Evolutionary conservation across 2,329 filamentous ascomycete genomes (phyloP), one percentile per base, ranked within the genome.

Genomic region (Trichophyton rubrum): DNA sequence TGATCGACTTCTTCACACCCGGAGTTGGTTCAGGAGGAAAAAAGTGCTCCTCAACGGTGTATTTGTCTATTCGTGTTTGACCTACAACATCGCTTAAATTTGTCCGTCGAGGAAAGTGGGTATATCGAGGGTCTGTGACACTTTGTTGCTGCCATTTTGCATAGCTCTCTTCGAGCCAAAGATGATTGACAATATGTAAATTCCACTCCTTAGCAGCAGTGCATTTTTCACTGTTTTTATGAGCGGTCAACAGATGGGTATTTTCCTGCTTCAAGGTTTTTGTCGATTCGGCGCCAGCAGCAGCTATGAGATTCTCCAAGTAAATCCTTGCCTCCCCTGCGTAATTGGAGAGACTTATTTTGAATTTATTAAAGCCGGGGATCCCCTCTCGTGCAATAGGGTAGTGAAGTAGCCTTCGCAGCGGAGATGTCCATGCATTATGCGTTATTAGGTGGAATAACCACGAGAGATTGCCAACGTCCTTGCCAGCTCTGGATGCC

Each of bases 91-190:
- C 93, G 58, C 90, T 88, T 4, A 99, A 80, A 70, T 99, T 97
- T 1, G 92, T 97, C 61, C 90, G 83, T 9, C 82, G 81, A 15
- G 93, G 93, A 66, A 97, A 99, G 69, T 90, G 86, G 0, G 82
- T 89, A 70, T 95, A 99, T 64, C 87, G 86, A 7, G 82, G 78
- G 58, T 88, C 83, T 3, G 87, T 87, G 22, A 91, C 76, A 0
- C 83, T 82, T 70, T 89, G 87, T 61, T 87, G 77, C 68, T 88
- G 82, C 77, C 90, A 96, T 70, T 88, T 90, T 1, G 92, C 90
- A 70, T 97, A 99, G 73, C 90, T 95, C 70, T 99, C 93, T 73
- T 99, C 93, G 53, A 99, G 81, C 93, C 93, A 99, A 0, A 99
- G 80, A 71, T 99, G 93, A 71, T 97, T 99, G 67, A 96, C 79